Percentiles rank a stretch among this genome's conserved stretches.
phyloP scores from a whole-genome alignment of 345 rosid species.

The Capsella bursapastoris region DNA sequence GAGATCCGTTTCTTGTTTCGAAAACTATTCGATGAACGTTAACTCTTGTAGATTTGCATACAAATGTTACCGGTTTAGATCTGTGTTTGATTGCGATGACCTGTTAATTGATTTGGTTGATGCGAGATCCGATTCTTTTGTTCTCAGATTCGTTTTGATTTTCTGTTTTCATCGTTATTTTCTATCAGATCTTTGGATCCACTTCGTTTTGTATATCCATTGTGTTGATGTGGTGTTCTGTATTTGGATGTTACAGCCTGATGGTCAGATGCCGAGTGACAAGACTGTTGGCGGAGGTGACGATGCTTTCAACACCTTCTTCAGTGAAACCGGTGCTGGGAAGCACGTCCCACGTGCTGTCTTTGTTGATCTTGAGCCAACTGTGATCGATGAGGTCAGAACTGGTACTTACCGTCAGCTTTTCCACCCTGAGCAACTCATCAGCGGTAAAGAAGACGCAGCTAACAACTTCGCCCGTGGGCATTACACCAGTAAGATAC shows the following conservation, averaged over 20 bases:
- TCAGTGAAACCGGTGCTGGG: constrained; percentile 82
- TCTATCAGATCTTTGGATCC: neutral
- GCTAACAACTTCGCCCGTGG: constrained; percentile 92
- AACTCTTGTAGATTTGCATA: too few species aligned
- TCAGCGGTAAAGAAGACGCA: constrained; percentile 83
- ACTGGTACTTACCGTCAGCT: constrained; percentile 69
- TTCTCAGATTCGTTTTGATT: neutral
- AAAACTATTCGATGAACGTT: neutral
- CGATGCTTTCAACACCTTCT: constrained; percentile 84
- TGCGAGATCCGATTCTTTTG: neutral
- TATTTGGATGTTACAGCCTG: constrained; percentile 53
- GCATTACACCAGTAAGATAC: constrained; percentile 66
- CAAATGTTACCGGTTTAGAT: neutral
- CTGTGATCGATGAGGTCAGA: constrained; percentile 73
- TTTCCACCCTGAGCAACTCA: constrained; percentile 69
- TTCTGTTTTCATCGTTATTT: neutral
- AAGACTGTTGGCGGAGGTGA: constrained; percentile 79
- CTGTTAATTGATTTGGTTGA: neutral
- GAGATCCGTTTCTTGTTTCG: neutral
- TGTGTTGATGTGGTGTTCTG: constrained; percentile 4
- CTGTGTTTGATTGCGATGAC: neutral
- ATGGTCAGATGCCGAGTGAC: constrained; percentile 83
- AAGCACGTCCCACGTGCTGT: constrained; percentile 86
- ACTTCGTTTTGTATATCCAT: neutral
- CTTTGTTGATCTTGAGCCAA: constrained; percentile 84